Percentiles rank a stretch among this genome's conserved stretches.
Conservation (phyloP, 2,329 filamentous ascomycete genomes). For the Pestalotiopsis sp. region DNA sequence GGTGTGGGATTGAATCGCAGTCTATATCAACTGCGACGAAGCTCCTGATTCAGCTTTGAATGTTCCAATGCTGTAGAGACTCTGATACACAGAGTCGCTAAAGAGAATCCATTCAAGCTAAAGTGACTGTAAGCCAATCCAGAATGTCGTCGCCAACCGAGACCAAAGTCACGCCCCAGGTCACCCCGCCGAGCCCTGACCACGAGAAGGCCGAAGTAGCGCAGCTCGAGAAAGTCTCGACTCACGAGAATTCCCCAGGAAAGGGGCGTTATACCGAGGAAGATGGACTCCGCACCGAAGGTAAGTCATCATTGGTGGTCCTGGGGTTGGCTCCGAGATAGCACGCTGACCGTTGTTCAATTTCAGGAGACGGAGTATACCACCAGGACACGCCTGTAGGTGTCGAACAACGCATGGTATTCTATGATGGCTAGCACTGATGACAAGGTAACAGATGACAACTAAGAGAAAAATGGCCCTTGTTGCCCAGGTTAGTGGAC, state of each 20-base stretch:
- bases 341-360: background rate
- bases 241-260: background rate
- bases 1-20: background rate
- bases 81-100: background rate
- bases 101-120: background rate
- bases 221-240: conserved; percentile 5
- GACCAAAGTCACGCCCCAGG: background rate
- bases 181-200: background rate
- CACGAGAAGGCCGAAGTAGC: conserved; percentile 6
- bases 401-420: background rate
- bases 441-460: conserved; percentile 2
- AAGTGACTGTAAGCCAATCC: background rate
- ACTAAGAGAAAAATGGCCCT: conserved; percentile 13
- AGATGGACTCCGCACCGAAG: conserved; percentile 4
- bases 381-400: conserved; percentile 4
- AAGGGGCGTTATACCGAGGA: conserved; percentile 1
- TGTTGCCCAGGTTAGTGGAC: conserved; percentile 38
- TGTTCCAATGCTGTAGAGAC: background rate
- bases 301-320: background rate
- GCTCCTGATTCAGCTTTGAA: background rate
- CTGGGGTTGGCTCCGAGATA: background rate
- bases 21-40: background rate
- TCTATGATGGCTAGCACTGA: background rate
- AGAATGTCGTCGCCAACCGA: background rate
- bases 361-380: background rate